Evolutionary conservation across 768 basidiomycete genomes (phyloP).

Genomic region (Xerocomellus dryophilus): DNA sequence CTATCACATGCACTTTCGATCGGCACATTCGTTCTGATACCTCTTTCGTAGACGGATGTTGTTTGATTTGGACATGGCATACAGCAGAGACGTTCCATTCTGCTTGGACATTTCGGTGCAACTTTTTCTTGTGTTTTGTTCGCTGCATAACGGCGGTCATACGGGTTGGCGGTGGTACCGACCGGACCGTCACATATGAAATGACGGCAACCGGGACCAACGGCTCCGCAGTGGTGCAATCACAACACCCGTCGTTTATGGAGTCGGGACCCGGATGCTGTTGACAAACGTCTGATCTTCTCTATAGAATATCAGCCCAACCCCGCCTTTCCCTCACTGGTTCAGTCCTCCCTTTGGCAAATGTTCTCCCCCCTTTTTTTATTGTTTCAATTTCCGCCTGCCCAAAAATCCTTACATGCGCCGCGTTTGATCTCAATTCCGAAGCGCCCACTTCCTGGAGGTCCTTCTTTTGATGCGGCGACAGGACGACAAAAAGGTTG

Average conservation of each 20-base stretch:
- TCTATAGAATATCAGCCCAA: neutral
- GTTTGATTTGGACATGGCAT: slow-evolving; percentile 26
- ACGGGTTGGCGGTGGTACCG: neutral
- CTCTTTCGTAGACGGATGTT: slow-evolving; percentile 18
- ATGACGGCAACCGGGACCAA: slow-evolving; percentile 10
- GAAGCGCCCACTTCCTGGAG: neutral
- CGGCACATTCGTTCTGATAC: slow-evolving; percentile 26
- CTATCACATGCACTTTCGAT: slow-evolving; percentile 22
- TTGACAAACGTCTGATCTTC: neutral
- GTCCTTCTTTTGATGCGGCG: neutral
- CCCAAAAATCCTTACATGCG: neutral
- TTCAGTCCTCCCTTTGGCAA: too few species aligned
- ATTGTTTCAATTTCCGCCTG: neutral
- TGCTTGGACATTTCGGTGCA: slow-evolving; percentile 1
- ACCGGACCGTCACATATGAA: slow-evolving; percentile 13
- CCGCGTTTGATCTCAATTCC: neutral
- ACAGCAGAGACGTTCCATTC: slow-evolving; percentile 2
- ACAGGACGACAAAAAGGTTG: neutral
- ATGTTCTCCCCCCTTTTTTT: neutral
- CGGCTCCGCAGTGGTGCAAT: too few species aligned
- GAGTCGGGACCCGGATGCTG: too few species aligned
- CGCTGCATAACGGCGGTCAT: neutral
- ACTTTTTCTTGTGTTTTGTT: neutral
- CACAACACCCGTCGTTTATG: too few species aligned
- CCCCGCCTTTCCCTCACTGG: neutral